phyloP scores from a whole-genome alignment of 495 filamentous ascomycete species.

The Penicillium canariense region DNA sequence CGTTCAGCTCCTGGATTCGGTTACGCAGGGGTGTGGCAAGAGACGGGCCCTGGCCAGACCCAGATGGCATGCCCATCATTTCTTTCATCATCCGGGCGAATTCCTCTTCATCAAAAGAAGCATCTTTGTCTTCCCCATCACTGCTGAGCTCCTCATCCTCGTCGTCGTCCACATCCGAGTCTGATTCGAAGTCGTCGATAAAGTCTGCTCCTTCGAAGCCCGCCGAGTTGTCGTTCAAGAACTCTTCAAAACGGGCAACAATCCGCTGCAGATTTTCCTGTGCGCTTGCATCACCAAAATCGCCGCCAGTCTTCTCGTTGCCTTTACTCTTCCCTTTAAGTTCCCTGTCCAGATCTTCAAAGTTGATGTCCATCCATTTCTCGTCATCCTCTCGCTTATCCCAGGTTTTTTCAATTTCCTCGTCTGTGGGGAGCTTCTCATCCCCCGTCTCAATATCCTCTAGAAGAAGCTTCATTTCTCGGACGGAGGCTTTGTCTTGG shows the following conservation, averaged over 20 bases:
- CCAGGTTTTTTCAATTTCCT: slow-evolving; percentile 69
- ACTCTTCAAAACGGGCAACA: slow-evolving; percentile 87
- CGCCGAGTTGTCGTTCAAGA: slow-evolving; percentile 82
- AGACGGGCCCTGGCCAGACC: slow-evolving; percentile 25
- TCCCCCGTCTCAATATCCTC: slow-evolving; percentile 67
- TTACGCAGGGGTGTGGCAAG: slow-evolving; percentile 26
- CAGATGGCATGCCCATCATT: slow-evolving; percentile 81
- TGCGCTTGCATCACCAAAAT: slow-evolving; percentile 75
- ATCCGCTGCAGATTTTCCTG: slow-evolving; percentile 86
- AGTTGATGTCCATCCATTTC: slow-evolving; percentile 91
- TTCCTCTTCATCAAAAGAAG: slow-evolving; percentile 79
- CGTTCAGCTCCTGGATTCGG: slow-evolving; percentile 45
- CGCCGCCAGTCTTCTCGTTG: slow-evolving; percentile 31
- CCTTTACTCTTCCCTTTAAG: slow-evolving; percentile 54
- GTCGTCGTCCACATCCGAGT: slow-evolving; percentile 58
- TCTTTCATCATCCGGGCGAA: slow-evolving; percentile 88
- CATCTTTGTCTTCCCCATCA: slow-evolving; percentile 70
- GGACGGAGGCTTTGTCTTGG: slow-evolving; percentile 59
- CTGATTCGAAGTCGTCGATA: slow-evolving; percentile 61
- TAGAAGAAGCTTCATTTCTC: slow-evolving; percentile 72
- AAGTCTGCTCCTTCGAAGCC: slow-evolving; percentile 74
- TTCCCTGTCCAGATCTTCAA: slow-evolving; percentile 81
- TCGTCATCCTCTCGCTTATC: slow-evolving; percentile 70
- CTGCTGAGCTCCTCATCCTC: slow-evolving; percentile 53
- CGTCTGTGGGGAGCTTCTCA: slow-evolving; percentile 63